Base-by-base conservation (phyloP, 2,329 filamentous ascomycete genomes). In the Fusarium ambrosium region DNA sequence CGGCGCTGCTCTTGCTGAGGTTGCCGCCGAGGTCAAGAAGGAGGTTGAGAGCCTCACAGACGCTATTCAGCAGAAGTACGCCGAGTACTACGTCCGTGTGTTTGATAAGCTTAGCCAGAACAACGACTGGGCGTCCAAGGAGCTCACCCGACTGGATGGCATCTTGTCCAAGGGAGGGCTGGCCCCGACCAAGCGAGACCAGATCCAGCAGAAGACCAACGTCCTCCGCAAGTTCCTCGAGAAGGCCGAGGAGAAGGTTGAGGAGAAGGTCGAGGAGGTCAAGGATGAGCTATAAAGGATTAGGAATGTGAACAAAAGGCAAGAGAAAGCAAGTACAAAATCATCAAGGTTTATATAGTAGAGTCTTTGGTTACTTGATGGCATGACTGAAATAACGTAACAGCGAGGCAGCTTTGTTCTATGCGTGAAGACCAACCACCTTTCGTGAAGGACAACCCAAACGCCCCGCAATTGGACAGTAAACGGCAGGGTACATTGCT, bases 31-130 rank as follows among this genome's bases (percentile, higher is more conserved):
- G 84, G 88, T 93, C 63, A 92, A 93, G 87, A 92, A 93, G 86
- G 90, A 91, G 71, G 92, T 92, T 24, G 88, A 89, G 78, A 86
- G 85, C 62, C 83, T 97, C 62, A 90, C 92, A 85, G 92, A 89
- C 63, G 82, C 86, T 71, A 86, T 86, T 14, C 86, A 91, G 83
- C 84, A 92, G 84, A 94, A 94, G 87, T 97, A 96, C 81, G 94
- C 94, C 56, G 90, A 95, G 85, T 99, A 99, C 90, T 98, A 99
- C 84, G 88, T 97, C 82, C 94, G 94, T 82, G 95, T 97, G 64
- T 93, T 97, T 71, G 91, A 94, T 82, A 98, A 98, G 91, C 86
- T 97, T 74, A 88, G 87, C 81, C 88, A 92, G 83, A 97, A 93
- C 85, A 88, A 93, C 71, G 92, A 88, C 62, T 98, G 94, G 81